Conservation (phyloP, 345 rosid genomes). For the Eucalyptus curtisii region DNA sequence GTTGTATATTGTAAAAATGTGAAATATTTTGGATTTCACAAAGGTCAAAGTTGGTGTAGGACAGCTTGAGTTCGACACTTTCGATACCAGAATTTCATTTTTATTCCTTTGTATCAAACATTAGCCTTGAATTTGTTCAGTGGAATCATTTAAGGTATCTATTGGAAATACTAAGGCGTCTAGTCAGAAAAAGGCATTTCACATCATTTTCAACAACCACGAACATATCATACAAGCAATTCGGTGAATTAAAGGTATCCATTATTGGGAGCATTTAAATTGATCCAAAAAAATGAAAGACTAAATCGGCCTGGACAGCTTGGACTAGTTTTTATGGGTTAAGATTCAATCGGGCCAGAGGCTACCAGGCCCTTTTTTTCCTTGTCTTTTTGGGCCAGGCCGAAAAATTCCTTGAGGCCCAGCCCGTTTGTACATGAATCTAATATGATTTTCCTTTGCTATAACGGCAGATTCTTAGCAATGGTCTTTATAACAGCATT, state of each 20-base stretch:
- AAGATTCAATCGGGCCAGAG: neutral
- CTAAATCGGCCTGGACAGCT: neutral
- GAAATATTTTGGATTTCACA: neutral
- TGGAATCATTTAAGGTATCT: neutral
- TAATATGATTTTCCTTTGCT: neutral
- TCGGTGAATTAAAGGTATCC: neutral
- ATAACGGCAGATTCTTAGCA: neutral
- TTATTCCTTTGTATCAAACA: neutral
- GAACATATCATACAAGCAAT: neutral
- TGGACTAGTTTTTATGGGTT: neutral
- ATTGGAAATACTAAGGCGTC: neutral
- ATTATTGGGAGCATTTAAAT: neutral
- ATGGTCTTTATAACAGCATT: constrained; percentile 3
- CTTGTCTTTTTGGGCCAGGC: neutral
- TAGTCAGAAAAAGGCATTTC: neutral
- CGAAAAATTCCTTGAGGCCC: neutral
- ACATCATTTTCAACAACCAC: neutral
- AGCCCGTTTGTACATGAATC: neutral
- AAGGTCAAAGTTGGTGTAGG: neutral
- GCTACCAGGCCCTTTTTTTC: neutral
- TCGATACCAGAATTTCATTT: neutral
- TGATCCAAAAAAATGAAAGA: neutral
- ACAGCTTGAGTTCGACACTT: neutral
- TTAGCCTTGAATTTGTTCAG: neutral
- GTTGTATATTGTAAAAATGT: neutral